These are phyloP conservation scores for Venturia carpophila DNA, from an alignment of 2,329 filamentous ascomycete species.

Conservation along the genomic window DNA sequence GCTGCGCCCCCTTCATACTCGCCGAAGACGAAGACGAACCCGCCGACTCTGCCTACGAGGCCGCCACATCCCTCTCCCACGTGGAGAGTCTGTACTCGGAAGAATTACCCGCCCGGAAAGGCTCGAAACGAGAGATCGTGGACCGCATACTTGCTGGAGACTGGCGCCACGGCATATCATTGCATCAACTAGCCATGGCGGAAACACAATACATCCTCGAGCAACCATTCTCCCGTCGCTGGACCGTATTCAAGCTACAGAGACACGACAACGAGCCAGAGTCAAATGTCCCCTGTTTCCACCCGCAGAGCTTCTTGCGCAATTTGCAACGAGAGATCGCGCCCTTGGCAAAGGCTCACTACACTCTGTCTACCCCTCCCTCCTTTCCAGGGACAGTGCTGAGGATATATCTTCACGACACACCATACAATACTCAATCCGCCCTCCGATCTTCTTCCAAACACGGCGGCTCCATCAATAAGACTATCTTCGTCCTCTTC, in stretches of 20 bases:
- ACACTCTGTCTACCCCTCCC: constrained; percentile 66
- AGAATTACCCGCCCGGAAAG: constrained; percentile 35
- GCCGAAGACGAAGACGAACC: constrained; percentile 45
- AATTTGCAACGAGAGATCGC: constrained; percentile 67
- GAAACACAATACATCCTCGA: constrained; percentile 48
- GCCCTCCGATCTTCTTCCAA: constrained; percentile 20
- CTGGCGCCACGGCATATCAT: constrained; percentile 48
- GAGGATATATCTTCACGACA: constrained; percentile 72
- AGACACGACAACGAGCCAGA: constrained; percentile 28
- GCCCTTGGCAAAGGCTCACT: constrained; percentile 76
- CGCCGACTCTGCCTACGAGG: constrained; percentile 59
- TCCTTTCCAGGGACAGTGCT: constrained; percentile 63
- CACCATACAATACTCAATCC: constrained; percentile 59
- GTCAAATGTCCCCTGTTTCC: constrained; percentile 56
- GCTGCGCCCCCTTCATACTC: constrained; percentile 53
- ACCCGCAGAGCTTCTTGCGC: constrained; percentile 70
- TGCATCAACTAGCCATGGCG: constrained; percentile 48
- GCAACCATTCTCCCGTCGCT: constrained; percentile 43
- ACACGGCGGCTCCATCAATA: constrained; percentile 42
- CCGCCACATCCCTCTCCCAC: constrained; percentile 56
- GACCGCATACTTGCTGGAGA: constrained; percentile 51
- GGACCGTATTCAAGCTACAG: constrained; percentile 46
- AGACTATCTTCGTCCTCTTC: constrained; percentile 72
- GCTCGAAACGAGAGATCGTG: constrained; percentile 46
- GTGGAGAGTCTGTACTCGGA: constrained; percentile 48